Evolutionary conservation across 2,329 filamentous ascomycete species (phyloP), one percentile per base, ranked within the genome.

Genomic region (Aspergillus intermedius): DNA sequence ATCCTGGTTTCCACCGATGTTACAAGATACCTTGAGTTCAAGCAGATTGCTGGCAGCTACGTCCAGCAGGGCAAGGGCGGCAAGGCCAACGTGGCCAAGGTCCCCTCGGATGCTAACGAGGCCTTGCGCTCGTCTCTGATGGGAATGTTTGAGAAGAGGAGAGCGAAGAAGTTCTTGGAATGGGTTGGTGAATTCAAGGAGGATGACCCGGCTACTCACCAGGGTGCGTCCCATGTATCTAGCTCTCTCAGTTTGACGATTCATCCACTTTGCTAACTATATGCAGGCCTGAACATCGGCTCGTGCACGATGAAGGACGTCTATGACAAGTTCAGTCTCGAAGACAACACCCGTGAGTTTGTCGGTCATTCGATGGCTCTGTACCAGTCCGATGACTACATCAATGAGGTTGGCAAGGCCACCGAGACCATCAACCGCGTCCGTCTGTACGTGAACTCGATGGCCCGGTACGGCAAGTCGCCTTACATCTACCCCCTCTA

Each of bases 401-500:
- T 95, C 65, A 82, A 78, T 57, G 71, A 79, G 55, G 74, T 78
- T 44, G 91, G 91, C 56, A 76, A 77, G 64, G 89, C 91, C 41
- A 83, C 86, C 60, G 90, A 95, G 68, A 83, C 88, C 49, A 87
- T 98, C 61, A 83, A 91, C 72, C 89, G 91, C 61, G 96, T 98
- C 69, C 83, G 88, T 58, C 80, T 98, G 42, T 98, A 98, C 73
- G 94, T 91, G 60, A 95, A 95, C 80, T 96, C 91, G 25, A 95
- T 98, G 74, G 89, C 91, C 46, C 84, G 91, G 55, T 97, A 97
- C 73, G 93, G 93, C 73, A 97, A 96, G 75, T 97, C 91, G 10
- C 94, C 93, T 42, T 98, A 97, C 78, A 97, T 98, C 76, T 98
- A 98, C 79, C 94, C 93, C 44, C 84, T 97, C 28, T 98, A 98